phyloP scores from a whole-genome alignment of 768 basidiomycete species.

The Ramaria sp. region DNA sequence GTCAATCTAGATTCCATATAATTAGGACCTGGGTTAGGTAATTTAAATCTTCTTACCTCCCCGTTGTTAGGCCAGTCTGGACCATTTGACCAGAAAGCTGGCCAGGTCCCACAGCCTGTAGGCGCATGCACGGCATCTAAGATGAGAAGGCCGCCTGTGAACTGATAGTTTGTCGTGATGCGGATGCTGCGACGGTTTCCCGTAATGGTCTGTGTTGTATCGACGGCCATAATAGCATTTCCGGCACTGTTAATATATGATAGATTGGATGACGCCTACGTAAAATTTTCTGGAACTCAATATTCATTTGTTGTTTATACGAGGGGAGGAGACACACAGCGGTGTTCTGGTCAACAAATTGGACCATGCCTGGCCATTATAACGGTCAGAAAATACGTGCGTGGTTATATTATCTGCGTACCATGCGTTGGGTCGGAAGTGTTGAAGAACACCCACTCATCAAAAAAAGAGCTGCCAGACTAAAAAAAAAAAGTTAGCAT shows the following conservation, averaged over 20 bases:
- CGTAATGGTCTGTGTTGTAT: conserved; percentile 68
- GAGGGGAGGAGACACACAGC: conserved; percentile 6
- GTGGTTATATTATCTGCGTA: conserved; percentile 11
- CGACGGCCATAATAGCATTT: conserved; percentile 80
- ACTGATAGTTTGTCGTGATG: conserved; percentile 52
- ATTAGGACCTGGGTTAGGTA: background rate
- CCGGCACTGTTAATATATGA: conserved; percentile 56
- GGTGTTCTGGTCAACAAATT: conserved; percentile 6
- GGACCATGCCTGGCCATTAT: conserved; percentile 3
- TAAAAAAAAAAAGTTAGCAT: background rate
- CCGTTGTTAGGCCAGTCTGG: conserved; percentile 34
- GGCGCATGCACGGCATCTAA: conserved; percentile 88
- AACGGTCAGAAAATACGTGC: background rate
- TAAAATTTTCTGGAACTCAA: conserved; percentile 3
- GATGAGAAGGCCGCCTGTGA: conserved; percentile 60
- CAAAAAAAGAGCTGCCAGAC: conserved; percentile 62
- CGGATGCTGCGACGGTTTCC: conserved; percentile 67
- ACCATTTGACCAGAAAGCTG: conserved; percentile 47
- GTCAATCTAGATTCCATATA: conserved; percentile 52
- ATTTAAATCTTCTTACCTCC: conserved; percentile 1
- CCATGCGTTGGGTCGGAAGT: conserved; percentile 69
- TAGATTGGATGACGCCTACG: conserved; percentile 46
- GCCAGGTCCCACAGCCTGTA: conserved; percentile 83
- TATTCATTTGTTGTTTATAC: conserved; percentile 1
- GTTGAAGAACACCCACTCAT: conserved; percentile 70